Conservation (phyloP, 805 yeast genomes). For the Sporopachydermia lactativora region DNA sequence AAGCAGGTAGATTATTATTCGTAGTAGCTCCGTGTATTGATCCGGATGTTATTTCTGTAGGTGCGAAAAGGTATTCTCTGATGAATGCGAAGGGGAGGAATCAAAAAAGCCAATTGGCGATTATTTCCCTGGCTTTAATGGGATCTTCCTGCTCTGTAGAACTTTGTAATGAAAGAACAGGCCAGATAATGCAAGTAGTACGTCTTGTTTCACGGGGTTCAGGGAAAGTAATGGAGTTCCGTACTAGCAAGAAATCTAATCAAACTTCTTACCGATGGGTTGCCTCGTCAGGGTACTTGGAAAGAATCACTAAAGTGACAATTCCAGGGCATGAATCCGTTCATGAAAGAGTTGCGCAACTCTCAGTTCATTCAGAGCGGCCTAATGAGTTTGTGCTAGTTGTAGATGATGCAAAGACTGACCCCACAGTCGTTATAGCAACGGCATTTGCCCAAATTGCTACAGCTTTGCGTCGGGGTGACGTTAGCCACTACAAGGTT, state of each 20-base stretch:
- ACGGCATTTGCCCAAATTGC: neutral
- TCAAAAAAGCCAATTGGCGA: neutral
- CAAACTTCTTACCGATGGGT: slow-evolving; percentile 1
- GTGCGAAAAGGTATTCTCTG: neutral
- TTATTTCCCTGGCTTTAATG: neutral
- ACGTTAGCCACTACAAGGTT: neutral
- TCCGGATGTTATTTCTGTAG: neutral
- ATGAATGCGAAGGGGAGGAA: neutral
- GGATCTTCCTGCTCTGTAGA: neutral
- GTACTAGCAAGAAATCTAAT: neutral
- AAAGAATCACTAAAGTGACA: neutral
- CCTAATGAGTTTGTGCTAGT: neutral
- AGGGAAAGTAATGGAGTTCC: neutral
- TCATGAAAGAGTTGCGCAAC: neutral
- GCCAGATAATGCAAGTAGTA: too few relatives aligned
- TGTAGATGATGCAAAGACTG: neutral
- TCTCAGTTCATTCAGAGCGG: neutral
- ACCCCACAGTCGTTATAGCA: neutral
- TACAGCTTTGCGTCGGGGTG: neutral
- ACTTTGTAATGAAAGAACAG: neutral
- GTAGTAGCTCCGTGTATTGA: neutral
- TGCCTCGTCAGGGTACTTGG: neutral
- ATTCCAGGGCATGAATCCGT: neutral
- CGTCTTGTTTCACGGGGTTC: neutral
- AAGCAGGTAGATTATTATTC: neutral